Base-by-base conservation (phyloP, 2,329 filamentous ascomycete species). In the Zarea fungicola region DNA sequence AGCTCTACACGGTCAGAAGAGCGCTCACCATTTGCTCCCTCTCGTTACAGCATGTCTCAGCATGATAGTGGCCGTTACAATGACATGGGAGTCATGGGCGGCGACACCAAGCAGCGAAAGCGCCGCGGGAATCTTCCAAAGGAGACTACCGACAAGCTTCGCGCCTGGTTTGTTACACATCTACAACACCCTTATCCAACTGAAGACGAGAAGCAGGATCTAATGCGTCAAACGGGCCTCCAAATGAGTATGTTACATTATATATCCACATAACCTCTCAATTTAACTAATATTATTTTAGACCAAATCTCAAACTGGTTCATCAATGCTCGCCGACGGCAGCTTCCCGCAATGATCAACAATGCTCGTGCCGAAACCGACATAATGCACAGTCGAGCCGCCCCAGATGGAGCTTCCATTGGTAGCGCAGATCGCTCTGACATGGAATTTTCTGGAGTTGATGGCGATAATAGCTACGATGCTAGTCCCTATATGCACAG, bases 71-170 rank as follows among this genome's bases (percentile, higher is more conserved):
- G 69, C 55, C 67, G 69, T 11, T 68, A 68, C 19, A 64, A 64
- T 14, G 69, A 74, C 4, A 62, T 70, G 42, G 64, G 68, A 19
- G 55, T 60, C 7, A 56, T 67, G 47, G 63, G 61, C 16, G 67
- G 62, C 3, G 76, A 78, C 49, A 68, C 61, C 51, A 80, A 77
- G 62, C 74, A 74, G 55, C 70, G 80, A 26, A 84, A 81, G 63
- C 76, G 89, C 45, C 78, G 90, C 32, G 90, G 90, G 1, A 96
- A 96, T 60, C 74, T 96, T 3, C 90, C 90, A n/a, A 95, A 95
- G 62, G 86, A 90, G 48, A 88, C 89, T 0, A 96, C 89, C 0
- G 87, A 91, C 62, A 84, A 87, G 56, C 73, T 96, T 34, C 81
- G 87, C 47, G 73, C 80, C 1, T 96, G 90, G 90, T 91, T 95